Evolutionary conservation across 2,329 filamentous ascomycete genomes (phyloP).

Genomic region (Phyllosticta capitalensis): DNA sequence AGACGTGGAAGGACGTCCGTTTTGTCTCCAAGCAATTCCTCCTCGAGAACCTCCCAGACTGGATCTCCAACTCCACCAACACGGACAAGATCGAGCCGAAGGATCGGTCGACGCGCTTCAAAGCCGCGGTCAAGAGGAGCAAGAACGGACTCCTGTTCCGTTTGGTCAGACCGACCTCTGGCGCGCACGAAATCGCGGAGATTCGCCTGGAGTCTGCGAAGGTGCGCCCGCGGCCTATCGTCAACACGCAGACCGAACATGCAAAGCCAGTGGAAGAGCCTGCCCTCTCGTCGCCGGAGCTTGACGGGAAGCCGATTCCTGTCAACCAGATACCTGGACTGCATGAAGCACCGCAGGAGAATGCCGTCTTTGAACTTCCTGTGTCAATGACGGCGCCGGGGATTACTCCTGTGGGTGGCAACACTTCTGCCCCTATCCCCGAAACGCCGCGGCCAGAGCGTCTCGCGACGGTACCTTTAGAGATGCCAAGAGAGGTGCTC

Average conservation of each 20-base stretch:
- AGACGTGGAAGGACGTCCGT: slow-evolving; percentile 1
- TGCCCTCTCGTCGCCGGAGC: neutral
- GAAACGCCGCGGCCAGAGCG: too few relatives aligned
- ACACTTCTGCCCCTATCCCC: too few relatives aligned
- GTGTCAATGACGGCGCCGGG: too few relatives aligned
- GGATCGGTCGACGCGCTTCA: slow-evolving; percentile 20
- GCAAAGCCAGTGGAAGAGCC: neutral
- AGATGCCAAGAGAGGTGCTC: too few relatives aligned
- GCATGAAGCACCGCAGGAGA: neutral
- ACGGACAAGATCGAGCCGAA: too few relatives aligned
- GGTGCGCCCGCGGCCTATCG: too few relatives aligned
- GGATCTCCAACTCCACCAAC: slow-evolving; percentile 13
- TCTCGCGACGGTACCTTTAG: too few relatives aligned
- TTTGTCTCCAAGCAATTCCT: slow-evolving; percentile 5
- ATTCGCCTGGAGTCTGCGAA: neutral
- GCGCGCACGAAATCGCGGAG: slow-evolving; percentile 1
- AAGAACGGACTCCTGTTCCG: slow-evolving; percentile 25
- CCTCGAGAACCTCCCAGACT: neutral
- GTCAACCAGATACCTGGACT: slow-evolving; percentile 3
- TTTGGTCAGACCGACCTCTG: slow-evolving; percentile 19
- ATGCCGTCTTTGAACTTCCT: neutral
- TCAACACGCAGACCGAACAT: too few relatives aligned
- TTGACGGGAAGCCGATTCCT: neutral
- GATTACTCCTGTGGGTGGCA: neutral
- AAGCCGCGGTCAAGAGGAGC: slow-evolving; percentile 24